Evolutionary conservation across 1,284 basidiomycete genomes (phyloP).

Genomic region (Moesziomyces sp.): DNA sequence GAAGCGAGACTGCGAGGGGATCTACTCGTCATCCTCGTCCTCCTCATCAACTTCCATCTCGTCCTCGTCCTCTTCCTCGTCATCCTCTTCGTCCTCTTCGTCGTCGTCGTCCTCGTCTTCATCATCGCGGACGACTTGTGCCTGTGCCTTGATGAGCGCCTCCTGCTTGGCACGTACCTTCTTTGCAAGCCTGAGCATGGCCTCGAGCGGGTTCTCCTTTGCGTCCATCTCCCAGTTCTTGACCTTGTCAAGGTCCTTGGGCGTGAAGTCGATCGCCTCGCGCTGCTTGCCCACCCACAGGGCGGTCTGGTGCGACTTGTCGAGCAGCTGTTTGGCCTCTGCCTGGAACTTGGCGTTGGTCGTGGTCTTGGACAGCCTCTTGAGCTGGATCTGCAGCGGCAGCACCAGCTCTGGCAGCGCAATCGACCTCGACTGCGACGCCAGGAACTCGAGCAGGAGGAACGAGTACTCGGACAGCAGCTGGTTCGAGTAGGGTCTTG

Average conservation of each 20-base stretch:
- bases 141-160: conserved; percentile 53
- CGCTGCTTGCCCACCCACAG: conserved; percentile 57
- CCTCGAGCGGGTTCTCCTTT: conserved; percentile 61
- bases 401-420: conserved; percentile 93
- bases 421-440: conserved; percentile 72
- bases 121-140: conserved; percentile 50
- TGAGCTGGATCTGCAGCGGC: conserved; percentile 76
- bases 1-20: no score
- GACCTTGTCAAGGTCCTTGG: conserved; percentile 51
- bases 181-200: conserved; percentile 56
- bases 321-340: conserved; percentile 51
- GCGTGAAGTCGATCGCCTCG: conserved; percentile 62
- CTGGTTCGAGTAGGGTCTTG: conserved; percentile 84
- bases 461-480: conserved; percentile 84
- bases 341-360: conserved; percentile 54
- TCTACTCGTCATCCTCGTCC: conserved; percentile 30
- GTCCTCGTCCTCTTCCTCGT: conserved; percentile 28
- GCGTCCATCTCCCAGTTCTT: conserved; percentile 38
- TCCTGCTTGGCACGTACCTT: conserved; percentile 65
- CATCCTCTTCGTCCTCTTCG: conserved; percentile 21
- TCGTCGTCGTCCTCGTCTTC: conserved; percentile 45
- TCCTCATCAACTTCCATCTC: conserved; percentile 44
- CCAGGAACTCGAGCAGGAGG: conserved; percentile 79
- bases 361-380: conserved; percentile 55
- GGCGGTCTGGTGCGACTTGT: conserved; percentile 60